Percentiles rank a stretch among this genome's conserved stretches.
Evolutionary conservation across 2,329 filamentous ascomycete species (phyloP).

Genomic region (Monosporascus cannonballus): DNA sequence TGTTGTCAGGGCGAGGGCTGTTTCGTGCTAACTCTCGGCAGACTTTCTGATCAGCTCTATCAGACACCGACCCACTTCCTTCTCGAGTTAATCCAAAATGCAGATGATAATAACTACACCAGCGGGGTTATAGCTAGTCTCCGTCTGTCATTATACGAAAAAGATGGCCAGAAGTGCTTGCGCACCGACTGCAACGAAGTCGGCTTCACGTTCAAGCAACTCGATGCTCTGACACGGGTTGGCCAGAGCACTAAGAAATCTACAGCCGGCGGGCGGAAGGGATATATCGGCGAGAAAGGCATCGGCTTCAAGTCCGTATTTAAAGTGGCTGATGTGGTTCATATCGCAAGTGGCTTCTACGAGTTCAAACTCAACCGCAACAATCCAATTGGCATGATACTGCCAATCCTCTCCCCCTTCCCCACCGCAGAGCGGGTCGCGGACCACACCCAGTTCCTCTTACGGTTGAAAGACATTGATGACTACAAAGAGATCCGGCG

Average conservation of each 20-base stretch:
- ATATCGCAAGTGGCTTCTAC: slow-evolving; percentile 23
- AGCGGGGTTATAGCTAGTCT: neutral
- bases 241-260: slow-evolving; percentile 27
- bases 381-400: slow-evolving; percentile 27
- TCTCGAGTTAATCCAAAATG: slow-evolving; percentile 32
- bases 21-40: neutral
- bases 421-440: too few relatives aligned
- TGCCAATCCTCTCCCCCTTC: slow-evolving; percentile 9
- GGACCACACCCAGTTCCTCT: too few relatives aligned
- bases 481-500: too few relatives aligned
- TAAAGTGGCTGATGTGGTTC: slow-evolving; percentile 24
- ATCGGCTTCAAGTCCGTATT: slow-evolving; percentile 33
- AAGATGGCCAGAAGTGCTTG: neutral
- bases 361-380: slow-evolving; percentile 25
- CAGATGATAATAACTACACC: slow-evolving; percentile 29
- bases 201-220: slow-evolving; percentile 24
- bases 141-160: neutral
- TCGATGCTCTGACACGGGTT: slow-evolving; percentile 27
- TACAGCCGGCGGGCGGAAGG: slow-evolving; percentile 8
- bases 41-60: slow-evolving; percentile 23
- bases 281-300: slow-evolving; percentile 31
- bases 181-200: slow-evolving; percentile 27
- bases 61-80: slow-evolving; percentile 26
- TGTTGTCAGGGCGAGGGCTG: too few relatives aligned
- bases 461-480: too few relatives aligned